Base-by-base conservation (phyloP, 2,329 filamentous ascomycete species). In the Rhinocladiella similis region DNA sequence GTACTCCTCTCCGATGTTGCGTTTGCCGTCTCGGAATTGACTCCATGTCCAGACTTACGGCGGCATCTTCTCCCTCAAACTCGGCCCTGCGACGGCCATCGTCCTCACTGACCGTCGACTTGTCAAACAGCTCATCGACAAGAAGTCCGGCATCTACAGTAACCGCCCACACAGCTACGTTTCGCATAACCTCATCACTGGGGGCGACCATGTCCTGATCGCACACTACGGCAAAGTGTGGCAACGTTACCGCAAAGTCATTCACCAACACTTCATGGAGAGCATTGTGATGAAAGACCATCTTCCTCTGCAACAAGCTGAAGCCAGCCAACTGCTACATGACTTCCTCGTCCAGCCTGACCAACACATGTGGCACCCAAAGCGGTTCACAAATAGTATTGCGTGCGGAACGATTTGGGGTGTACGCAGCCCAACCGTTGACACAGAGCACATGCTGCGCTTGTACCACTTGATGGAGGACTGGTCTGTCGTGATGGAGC, bases 331-430 rank as follows among this genome's bases (percentile, higher is more conserved):
- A 64, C 73, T 81, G 69, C 55, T 80, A 3, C 63, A 68, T 9
- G 79, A 82, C 59, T 76, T 76, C 57, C 55, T 76, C 14, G 45
- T 68, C 0, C 54, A 66, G 0, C 77, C 78, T 0, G 68, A 73
- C 22, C 56, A 76, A n/a, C 71, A 75, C 45, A 80, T 80, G 76
- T 53, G 70, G 27, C 77, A 80, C 60, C 73, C 78, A 0, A 76
- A 76, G 59, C 68, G 80, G 2, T 80, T 73, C 56, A 77, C 72
- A 48, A 81, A 82, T 59, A 79, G 76, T 56, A 73, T 80, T 50
- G 78, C 60, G 77, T 57, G 45, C 38, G 38, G 38, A 10, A 52
- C 55, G 58, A 67, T 72, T 5, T 75, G 69, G 51, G 73, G 73
- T 5, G 69, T 71, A 14, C 65, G 74, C 6, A 74, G 72, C 0